A percentile compares a stretch with the other conserved stretches of the same genome.
Conservation (phyloP, 2,329 filamentous ascomycete species). For the Diaporthe citrichinensis region DNA sequence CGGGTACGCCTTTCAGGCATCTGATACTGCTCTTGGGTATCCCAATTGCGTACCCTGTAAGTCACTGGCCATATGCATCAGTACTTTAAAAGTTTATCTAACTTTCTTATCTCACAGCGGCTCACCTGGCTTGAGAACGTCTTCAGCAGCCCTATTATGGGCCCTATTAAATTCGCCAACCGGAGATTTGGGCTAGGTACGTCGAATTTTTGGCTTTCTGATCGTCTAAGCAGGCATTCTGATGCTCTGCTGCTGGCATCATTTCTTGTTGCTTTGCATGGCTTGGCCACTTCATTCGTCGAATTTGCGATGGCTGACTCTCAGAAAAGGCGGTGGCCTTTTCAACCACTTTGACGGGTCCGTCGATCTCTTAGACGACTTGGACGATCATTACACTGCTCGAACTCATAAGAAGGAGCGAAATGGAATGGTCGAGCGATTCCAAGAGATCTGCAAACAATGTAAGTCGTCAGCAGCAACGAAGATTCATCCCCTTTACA, state of each 20-base stretch:
- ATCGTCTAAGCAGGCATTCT: not conserved
- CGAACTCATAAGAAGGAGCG: slow-evolving; percentile 93
- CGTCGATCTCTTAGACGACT: slow-evolving; percentile 90
- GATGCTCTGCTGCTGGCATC: not conserved
- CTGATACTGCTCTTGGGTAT: slow-evolving; percentile 90
- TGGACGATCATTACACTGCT: slow-evolving; percentile 97
- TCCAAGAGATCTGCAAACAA: slow-evolving; percentile 87
- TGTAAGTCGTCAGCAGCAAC: slow-evolving; percentile 52
- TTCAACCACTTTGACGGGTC: slow-evolving; percentile 97
- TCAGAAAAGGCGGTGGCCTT: slow-evolving; percentile 74
- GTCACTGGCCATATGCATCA: slow-evolving; percentile 59
- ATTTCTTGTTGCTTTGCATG: not conserved
- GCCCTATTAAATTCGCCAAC: slow-evolving; percentile 89
- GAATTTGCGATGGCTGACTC: slow-evolving; percentile 38
- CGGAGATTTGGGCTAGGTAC: slow-evolving; percentile 84
- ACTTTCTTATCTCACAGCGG: slow-evolving; percentile 65
- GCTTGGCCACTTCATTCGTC: not conserved
- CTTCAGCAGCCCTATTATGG: slow-evolving; percentile 86
- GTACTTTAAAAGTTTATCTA: slow-evolving; percentile 27
- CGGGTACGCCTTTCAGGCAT: slow-evolving; percentile 86
- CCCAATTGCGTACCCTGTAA: slow-evolving; percentile 84
- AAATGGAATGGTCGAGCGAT: slow-evolving; percentile 79
- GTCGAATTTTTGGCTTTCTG: slow-evolving; percentile 40
- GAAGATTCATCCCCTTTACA: fast-evolving
- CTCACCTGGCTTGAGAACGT: slow-evolving; percentile 98